phyloP scores from a whole-genome alignment of 805 yeast species.

The Starmerella sp. region DNA sequence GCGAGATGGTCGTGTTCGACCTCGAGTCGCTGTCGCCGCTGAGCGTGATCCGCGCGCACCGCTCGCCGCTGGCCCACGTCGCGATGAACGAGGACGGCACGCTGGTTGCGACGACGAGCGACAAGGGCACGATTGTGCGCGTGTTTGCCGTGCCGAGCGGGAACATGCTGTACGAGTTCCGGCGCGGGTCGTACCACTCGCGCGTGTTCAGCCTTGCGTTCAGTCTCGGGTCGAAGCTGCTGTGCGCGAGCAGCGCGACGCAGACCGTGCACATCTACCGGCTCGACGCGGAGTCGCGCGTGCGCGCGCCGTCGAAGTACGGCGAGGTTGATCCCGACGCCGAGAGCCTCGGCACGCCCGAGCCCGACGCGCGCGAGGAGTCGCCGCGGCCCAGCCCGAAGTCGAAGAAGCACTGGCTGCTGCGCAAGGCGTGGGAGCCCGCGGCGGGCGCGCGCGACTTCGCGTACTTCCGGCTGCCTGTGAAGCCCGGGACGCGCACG shows the following conservation, averaged over 20 bases:
- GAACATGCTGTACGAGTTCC: constrained; percentile 52
- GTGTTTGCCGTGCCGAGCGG: constrained; percentile 57
- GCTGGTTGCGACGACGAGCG: constrained; percentile 77
- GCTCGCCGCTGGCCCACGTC: constrained; percentile 57
- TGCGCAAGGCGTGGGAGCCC: constrained; percentile 3
- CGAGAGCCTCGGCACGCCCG: not conserved
- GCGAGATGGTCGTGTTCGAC: constrained; percentile 72
- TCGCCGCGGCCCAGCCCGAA: not conserved
- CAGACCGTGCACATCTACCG: constrained; percentile 84
- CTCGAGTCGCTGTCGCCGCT: constrained; percentile 61
- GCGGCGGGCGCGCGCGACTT: constrained; percentile 59
- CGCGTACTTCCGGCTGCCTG: constrained; percentile 72
- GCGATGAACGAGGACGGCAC: constrained; percentile 65
- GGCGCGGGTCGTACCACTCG: constrained; percentile 81
- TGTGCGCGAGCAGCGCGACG: constrained; percentile 79
- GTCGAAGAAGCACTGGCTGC: constrained; percentile 13
- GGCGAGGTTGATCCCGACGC: not conserved
- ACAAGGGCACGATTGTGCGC: constrained; percentile 79
- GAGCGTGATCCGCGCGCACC: constrained; percentile 78
- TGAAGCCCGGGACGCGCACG: constrained; percentile 24
- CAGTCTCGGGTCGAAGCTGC: constrained; percentile 53
- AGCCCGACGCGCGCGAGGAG: not conserved
- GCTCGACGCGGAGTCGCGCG: constrained; percentile 8
- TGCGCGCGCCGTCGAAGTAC: not conserved
- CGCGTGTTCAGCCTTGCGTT: constrained; percentile 66